A percentile compares a stretch with the other conserved stretches of the same genome.
phyloP scores from a whole-genome alignment of 2,329 filamentous ascomycete species.

The Ceratocystiopsis minuta region DNA sequence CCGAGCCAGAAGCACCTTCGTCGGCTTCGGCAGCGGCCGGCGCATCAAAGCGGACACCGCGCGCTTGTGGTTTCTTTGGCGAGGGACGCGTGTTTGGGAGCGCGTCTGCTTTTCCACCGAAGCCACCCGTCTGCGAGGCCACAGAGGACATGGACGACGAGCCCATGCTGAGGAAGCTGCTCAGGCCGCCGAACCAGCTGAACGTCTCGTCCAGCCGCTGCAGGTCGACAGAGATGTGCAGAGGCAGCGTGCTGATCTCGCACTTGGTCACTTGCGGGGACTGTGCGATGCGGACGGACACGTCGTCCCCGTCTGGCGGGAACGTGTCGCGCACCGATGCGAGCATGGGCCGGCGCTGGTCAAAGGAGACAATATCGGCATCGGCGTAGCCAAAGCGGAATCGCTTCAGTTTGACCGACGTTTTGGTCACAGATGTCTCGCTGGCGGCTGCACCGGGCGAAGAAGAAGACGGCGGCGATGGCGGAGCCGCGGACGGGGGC shows the following conservation, averaged over 20 bases:
- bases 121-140: conserved; percentile 26
- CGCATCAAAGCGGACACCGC: conserved; percentile 40
- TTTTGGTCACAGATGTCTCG: conserved; percentile 8
- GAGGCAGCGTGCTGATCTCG: conserved; percentile 56
- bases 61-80: conserved; percentile 5
- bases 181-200: conserved; percentile 76
- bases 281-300: conserved; percentile 34
- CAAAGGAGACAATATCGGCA: conserved; percentile 46
- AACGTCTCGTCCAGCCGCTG: conserved; percentile 72
- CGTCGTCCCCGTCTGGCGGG: conserved; percentile 36
- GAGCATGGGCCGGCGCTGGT: conserved; percentile 36
- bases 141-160: conserved; percentile 65
- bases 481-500: conserved; percentile 3
- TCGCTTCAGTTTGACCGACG: conserved; percentile 32
- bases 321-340: conserved; percentile 42
- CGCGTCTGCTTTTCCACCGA: background rate
- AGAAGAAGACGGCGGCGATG: background rate
- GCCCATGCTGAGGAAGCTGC: conserved; percentile 76
- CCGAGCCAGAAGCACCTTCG: conserved; percentile 13
- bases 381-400: conserved; percentile 45
- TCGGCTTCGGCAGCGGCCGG: conserved; percentile 25
- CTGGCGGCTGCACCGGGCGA: background rate
- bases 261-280: conserved; percentile 28
- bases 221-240: conserved; percentile 61
- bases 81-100: too few relatives aligned